These are phyloP conservation scores for Colletotrichum lupini DNA, from an alignment of 2,329 filamentous ascomycete genomes.

Conservation along the genomic window DNA sequence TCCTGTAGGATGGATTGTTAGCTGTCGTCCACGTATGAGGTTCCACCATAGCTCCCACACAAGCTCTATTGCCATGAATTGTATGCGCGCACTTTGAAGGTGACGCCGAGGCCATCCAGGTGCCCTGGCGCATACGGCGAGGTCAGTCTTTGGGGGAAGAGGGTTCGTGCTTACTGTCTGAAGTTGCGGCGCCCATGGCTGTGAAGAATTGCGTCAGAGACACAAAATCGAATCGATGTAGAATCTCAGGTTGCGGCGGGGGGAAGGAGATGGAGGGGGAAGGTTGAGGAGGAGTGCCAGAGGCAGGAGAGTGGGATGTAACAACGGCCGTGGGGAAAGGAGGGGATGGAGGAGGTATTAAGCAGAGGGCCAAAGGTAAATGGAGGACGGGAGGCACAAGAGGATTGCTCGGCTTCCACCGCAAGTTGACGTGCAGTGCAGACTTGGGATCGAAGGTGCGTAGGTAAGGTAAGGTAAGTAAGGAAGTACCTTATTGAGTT, in stretches of 20 bases:
- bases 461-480: no score
- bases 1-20: slow-evolving; percentile 39
- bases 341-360: background rate
- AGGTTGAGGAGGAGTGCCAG: background rate
- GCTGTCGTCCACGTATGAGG: background rate
- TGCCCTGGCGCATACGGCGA: background rate
- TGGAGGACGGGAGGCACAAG: background rate
- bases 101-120: background rate
- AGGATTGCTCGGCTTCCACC: slow-evolving; percentile 12
- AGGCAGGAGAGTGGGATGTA: slow-evolving; percentile 6
- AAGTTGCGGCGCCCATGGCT: slow-evolving; percentile 28
- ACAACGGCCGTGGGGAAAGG: background rate
- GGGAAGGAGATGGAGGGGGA: background rate
- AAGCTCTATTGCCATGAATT: background rate
- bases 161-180: slow-evolving; percentile 28
- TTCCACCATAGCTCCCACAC: background rate
- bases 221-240: slow-evolving; percentile 2
- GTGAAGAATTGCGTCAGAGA: slow-evolving; percentile 23
- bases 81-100: slow-evolving; percentile 3
- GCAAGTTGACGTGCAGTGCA: background rate
- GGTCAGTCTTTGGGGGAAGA: background rate
- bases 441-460: slow-evolving; percentile 12
- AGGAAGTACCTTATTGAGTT: slow-evolving; percentile 19
- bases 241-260: slow-evolving; percentile 13
- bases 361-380: slow-evolving; percentile 2